phyloP scores from a whole-genome alignment of 371 early-diverging fungal species.

The Mortierella sp. region DNA sequence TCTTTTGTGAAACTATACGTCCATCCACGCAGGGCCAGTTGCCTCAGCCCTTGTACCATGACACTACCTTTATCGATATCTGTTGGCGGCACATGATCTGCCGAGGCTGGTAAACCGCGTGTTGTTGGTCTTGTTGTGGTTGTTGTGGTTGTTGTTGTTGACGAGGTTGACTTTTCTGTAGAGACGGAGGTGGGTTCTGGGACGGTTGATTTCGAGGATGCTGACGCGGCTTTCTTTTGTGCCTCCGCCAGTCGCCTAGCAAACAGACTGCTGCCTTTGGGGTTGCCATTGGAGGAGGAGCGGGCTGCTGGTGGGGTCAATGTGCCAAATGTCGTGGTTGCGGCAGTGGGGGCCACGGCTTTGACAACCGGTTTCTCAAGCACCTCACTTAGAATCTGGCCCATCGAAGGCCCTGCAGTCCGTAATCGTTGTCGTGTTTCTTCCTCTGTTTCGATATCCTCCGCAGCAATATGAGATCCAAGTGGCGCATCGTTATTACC shows the following conservation, averaged over 20 bases:
- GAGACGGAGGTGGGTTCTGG: neutral
- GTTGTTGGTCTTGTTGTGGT: neutral
- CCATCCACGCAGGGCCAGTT: too few relatives aligned
- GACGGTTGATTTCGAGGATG: neutral
- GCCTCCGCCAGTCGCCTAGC: constrained; percentile 41
- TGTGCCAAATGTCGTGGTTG: constrained; percentile 33
- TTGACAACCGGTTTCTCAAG: constrained; percentile 39
- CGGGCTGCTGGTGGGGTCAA: constrained; percentile 17
- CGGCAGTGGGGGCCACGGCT: constrained; percentile 29
- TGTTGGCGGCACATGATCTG: constrained; percentile 1
- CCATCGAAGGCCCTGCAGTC: constrained; percentile 33
- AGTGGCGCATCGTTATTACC: neutral
- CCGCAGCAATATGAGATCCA: neutral
- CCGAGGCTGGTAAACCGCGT: constrained; percentile 21
- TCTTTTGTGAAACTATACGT: too few relatives aligned
- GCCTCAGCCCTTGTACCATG: too few relatives aligned
- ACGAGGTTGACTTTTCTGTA: neutral
- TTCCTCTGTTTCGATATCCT: constrained; percentile 32
- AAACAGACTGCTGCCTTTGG: constrained; percentile 48
- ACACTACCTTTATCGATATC: too few relatives aligned
- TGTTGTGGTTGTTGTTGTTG: neutral
- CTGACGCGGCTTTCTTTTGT: constrained; percentile 15
- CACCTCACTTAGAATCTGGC: constrained; percentile 40
- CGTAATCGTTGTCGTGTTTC: constrained; percentile 30
- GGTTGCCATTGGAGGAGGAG: constrained; percentile 1